phyloP scores from a whole-genome alignment of 2,329 filamentous ascomycete species.

The Pseudogymnoascus sp. region DNA sequence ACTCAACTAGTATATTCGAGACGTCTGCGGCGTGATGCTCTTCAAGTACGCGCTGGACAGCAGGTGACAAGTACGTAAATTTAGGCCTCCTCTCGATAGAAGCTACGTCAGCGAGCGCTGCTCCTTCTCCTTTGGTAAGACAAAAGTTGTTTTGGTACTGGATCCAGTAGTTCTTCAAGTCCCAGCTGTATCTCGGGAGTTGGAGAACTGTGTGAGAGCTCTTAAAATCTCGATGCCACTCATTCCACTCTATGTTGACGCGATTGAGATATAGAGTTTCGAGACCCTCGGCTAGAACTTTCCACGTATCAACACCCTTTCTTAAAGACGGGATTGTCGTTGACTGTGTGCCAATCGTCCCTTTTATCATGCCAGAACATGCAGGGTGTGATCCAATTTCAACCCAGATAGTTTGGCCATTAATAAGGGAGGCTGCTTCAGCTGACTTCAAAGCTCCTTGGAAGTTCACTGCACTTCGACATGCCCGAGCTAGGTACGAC shows the following conservation, averaged over 20 bases:
- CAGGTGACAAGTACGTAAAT: slow-evolving; percentile 35
- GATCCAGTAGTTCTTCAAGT: slow-evolving; percentile 49
- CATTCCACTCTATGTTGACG: slow-evolving; percentile 47
- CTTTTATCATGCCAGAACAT: slow-evolving; percentile 28
- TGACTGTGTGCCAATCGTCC: slow-evolving; percentile 29
- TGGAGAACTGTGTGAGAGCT: slow-evolving; percentile 43
- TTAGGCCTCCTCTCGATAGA: slow-evolving; percentile 27
- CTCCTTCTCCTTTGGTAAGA: slow-evolving; percentile 49
- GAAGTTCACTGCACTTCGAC: slow-evolving; percentile 62
- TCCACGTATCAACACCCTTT: slow-evolving; percentile 47
- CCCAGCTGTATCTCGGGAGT: slow-evolving; percentile 53
- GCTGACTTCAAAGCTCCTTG: slow-evolving; percentile 51
- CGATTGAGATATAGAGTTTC: slow-evolving; percentile 41
- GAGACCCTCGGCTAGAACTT: slow-evolving; percentile 42
- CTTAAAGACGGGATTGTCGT: slow-evolving; percentile 39
- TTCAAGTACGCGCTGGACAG: slow-evolving; percentile 45
- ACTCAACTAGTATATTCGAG: slow-evolving; percentile 44
- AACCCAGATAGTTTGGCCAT: slow-evolving; percentile 60
- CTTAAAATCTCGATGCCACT: slow-evolving; percentile 49
- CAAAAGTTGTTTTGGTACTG: slow-evolving; percentile 48
- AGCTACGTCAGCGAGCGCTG: slow-evolving; percentile 35
- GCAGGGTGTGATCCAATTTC: slow-evolving; percentile 66
- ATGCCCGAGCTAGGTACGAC: slow-evolving; percentile 55
- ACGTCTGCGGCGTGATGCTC: slow-evolving; percentile 44
- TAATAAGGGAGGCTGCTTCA: slow-evolving; percentile 50